A percentile compares a stretch with the other conserved stretches of the same genome.
These are phyloP conservation scores for Ophiostoma sp. DNA, from an alignment of 2,329 filamentous ascomycete genomes.

Conservation along the genomic window DNA sequence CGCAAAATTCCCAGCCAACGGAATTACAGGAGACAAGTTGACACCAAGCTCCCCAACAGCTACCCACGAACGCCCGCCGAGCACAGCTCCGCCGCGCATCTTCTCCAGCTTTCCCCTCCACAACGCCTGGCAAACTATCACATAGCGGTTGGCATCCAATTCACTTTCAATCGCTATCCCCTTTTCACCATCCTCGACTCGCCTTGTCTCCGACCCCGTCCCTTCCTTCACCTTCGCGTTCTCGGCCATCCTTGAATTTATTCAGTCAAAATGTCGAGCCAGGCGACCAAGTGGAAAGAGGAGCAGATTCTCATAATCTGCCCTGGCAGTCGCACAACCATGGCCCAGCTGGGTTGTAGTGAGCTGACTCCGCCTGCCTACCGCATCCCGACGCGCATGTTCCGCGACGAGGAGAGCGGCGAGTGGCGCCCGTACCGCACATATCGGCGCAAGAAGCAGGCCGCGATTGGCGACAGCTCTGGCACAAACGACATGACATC, in stretches of 20 bases:
- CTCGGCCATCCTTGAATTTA: neutral
- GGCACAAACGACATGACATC: slow-evolving; percentile 8
- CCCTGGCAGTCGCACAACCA: slow-evolving; percentile 80
- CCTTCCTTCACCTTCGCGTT: slow-evolving; percentile 6
- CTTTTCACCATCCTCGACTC: neutral
- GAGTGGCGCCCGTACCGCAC: slow-evolving; percentile 74
- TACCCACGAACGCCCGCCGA: slow-evolving; percentile 18
- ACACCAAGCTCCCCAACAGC: slow-evolving; percentile 21
- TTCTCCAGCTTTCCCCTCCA: neutral
- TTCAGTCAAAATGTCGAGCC: slow-evolving; percentile 45
- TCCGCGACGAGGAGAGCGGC: slow-evolving; percentile 72
- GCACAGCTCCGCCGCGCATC: slow-evolving; percentile 21
- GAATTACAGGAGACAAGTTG: slow-evolving; percentile 19
- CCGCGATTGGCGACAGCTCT: neutral
- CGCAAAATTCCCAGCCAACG: slow-evolving; percentile 27
- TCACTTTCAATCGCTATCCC: neutral
- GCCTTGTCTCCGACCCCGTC: neutral
- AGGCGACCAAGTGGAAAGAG: slow-evolving; percentile 57
- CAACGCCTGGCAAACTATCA: neutral
- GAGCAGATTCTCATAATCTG: slow-evolving; percentile 66
- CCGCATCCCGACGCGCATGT: slow-evolving; percentile 91
- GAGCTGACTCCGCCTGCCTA: slow-evolving; percentile 88
- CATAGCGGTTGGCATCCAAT: neutral
- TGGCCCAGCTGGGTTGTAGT: slow-evolving; percentile 83
- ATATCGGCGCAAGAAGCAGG: slow-evolving; percentile 54